Evolutionary conservation across 768 basidiomycete species (phyloP).

Genomic region (Ramaria sp.): DNA sequence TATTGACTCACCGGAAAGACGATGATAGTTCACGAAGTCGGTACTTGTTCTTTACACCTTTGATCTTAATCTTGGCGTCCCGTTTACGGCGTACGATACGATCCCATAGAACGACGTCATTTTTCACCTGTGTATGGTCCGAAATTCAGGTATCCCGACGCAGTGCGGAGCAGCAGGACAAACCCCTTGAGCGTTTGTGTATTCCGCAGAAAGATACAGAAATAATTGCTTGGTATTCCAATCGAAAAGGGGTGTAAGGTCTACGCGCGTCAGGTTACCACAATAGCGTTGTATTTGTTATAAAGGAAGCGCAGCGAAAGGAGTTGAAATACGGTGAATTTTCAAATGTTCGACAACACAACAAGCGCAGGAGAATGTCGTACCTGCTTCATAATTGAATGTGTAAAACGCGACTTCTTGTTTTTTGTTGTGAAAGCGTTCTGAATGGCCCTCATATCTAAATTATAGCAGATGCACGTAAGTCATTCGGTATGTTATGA

Average conservation of each 20-base stretch:
- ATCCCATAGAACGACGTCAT: conserved; percentile 86
- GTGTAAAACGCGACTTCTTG: conserved; percentile 73
- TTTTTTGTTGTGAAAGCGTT: conserved; percentile 45
- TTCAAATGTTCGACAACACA: not conserved
- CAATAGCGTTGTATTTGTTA: not conserved
- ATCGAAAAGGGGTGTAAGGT: conserved; percentile 74
- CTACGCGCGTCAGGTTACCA: conserved; percentile 26
- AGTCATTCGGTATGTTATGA: not conserved
- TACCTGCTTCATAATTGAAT: conserved; percentile 76
- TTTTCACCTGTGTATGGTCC: conserved; percentile 37
- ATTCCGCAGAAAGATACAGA: conserved; percentile 78
- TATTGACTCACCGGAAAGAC: conserved; percentile 56
- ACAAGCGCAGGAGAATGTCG: conserved; percentile 14
- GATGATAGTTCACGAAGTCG: conserved; percentile 63
- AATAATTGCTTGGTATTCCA: conserved; percentile 98
- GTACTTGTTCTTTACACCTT: conserved; percentile 68
- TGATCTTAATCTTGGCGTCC: conserved; percentile 56
- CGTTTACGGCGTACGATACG: conserved; percentile 75
- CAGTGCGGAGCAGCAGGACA: conserved; percentile 20
- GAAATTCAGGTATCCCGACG: not conserved
- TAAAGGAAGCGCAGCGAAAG: not conserved
- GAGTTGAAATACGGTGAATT: not conserved
- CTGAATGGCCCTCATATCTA: conserved; percentile 38
- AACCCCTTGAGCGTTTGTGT: conserved; percentile 61
- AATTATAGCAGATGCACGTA: not conserved